These are phyloP conservation scores for Echium plantagineum DNA, from an alignment of 257 asterid genomes.

Conservation along the genomic window DNA sequence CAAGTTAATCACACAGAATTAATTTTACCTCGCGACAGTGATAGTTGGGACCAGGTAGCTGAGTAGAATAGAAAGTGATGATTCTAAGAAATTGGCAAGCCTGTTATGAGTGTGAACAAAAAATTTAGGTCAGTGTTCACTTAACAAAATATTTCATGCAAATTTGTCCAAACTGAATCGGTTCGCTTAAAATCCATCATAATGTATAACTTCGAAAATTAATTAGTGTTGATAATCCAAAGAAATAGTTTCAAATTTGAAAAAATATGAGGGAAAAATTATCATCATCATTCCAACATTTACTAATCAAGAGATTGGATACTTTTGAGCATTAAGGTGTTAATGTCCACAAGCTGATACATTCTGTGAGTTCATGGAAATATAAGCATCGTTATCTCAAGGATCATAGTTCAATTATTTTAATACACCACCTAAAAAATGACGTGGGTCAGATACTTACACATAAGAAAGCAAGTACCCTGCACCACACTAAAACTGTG, in stretches of 20 bases:
- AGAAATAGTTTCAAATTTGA: neutral
- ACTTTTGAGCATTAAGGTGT: neutral
- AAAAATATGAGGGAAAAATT: neutral
- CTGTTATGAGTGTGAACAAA: constrained; percentile 20
- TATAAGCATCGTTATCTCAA: too few relatives aligned
- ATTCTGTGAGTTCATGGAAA: too few relatives aligned
- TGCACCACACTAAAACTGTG: constrained; percentile 94
- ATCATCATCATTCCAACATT: neutral
- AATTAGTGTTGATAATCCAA: neutral
- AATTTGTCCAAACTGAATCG: neutral
- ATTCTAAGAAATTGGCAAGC: constrained; percentile 85
- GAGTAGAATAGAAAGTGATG: constrained; percentile 89
- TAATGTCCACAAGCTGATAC: neutral
- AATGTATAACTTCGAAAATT: neutral
- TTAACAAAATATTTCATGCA: neutral
- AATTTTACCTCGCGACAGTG: constrained; percentile 92
- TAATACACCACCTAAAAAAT: neutral
- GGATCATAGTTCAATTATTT: neutral
- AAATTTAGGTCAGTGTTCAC: neutral
- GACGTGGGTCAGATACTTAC: constrained; percentile 35
- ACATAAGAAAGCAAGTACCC: constrained; percentile 85
- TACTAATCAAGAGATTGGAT: neutral
- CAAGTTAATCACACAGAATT: neutral
- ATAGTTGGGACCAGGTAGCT: constrained; percentile 95
- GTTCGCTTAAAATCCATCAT: neutral